A percentile compares a stretch with the other conserved stretches of the same genome.
Conservation (phyloP, 306 rosid genomes). For the Corylus heterophylla region DNA sequence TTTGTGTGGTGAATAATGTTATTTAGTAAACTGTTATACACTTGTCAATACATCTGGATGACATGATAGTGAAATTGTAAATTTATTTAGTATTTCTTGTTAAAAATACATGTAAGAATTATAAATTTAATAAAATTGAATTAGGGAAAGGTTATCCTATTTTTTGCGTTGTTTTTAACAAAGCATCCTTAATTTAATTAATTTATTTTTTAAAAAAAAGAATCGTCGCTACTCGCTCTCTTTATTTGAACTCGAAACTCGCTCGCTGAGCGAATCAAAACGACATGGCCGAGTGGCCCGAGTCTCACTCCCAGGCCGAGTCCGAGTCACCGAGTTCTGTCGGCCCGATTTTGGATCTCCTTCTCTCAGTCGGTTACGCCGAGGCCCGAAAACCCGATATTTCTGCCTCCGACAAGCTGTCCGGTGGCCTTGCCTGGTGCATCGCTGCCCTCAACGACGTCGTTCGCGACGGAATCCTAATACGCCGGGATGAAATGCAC, state of each 20-base stretch:
- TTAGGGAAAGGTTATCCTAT: no score
- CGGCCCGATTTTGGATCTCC: constrained; percentile 29
- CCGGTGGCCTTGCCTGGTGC: constrained; percentile 43
- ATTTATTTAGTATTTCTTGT: no score
- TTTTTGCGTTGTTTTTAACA: no score
- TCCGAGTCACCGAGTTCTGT: constrained; percentile 18
- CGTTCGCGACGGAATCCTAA: constrained; percentile 10
- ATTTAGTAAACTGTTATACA: no score
- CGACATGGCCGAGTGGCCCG: constrained; percentile 39
- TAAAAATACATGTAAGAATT: no score
- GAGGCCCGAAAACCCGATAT: constrained; percentile 22
- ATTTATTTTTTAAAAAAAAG: no score
- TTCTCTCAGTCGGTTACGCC: constrained; percentile 36
- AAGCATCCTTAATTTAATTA: no score
- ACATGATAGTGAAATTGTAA: no score
- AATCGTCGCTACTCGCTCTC: no score
- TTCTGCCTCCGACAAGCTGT: constrained; percentile 35
- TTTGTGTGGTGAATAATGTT: no score
- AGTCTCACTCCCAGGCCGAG: neutral
- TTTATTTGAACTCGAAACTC: neutral
- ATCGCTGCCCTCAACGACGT: constrained; percentile 33
- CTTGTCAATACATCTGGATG: no score
- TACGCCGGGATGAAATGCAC: constrained; percentile 30
- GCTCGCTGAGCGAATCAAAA: neutral
- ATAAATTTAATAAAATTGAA: no score